Evolutionary conservation across 192 early-diverging fungal genomes (phyloP), one percentile per base, ranked within the genome.

Genomic region (Funneliformis mosseae): DNA sequence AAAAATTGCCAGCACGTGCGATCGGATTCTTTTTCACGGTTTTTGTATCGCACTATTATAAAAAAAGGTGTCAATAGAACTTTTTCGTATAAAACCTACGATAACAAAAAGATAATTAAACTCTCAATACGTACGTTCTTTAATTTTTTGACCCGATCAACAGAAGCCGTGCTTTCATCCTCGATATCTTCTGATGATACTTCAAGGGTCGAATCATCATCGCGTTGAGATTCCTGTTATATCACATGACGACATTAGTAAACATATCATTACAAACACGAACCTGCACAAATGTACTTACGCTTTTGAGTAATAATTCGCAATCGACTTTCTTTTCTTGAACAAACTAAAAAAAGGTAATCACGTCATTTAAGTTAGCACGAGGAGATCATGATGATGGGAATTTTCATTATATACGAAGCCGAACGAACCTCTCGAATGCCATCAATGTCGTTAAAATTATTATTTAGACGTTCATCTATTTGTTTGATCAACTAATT

Each of bases 401-500:
- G 33, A 33, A 33, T 33, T 33, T 33, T 33, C 33, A 33, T 33
- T 33, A 33, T 33, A 0, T 33, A 33, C 33, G 33, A 33, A 33
- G 33, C 33, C 33, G 3, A 33, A 48, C 42, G 12, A 28, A 73
- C 71, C n/a, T 77, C 55, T 42, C 25, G 59, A 46, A 63, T 38
- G 5, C 27, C 28, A 16, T 60, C 41, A 39, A 60, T 76, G 63
- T 63, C 39, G 18, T 48, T 4, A 25, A 33, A n/a, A 18, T 14
- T 43, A 38, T 62, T 62, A 63, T 21, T 63, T 42, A 76, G 11
- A 21, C 75, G 25, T 12, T 76, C 75, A 62, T 76, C 59, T 23
- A 76, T 63, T 38, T 62, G n/a, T 23, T 62, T 76, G 11, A 76
- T 76, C 27, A 76, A 76, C 75, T 76, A 55, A 8, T n/a, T 59